A percentile compares a stretch with the other conserved stretches of the same genome.
Evolutionary conservation across 2,329 filamentous ascomycete species (phyloP).

Genomic region (Microcyclospora pomicola): DNA sequence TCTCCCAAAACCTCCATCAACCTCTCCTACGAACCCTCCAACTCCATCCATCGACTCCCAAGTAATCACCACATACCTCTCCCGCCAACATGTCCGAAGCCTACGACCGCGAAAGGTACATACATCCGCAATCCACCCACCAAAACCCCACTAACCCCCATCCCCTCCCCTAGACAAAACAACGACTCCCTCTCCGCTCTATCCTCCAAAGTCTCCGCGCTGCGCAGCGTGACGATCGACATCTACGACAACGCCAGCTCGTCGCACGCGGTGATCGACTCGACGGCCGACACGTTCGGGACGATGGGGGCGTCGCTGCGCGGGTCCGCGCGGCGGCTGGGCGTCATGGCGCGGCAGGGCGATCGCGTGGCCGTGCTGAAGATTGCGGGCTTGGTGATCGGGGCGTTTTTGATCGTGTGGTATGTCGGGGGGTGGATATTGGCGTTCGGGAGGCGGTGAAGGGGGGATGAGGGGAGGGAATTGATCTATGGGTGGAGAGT

Average conservation of each 20-base stretch:
- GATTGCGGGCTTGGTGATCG: slow-evolving; percentile 70
- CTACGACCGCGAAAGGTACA: slow-evolving; percentile 46
- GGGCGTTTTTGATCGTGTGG: slow-evolving; percentile 58
- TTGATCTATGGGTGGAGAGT: not conserved
- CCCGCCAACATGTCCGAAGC: slow-evolving; percentile 37
- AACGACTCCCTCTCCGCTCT: slow-evolving; percentile 88
- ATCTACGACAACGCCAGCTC: slow-evolving; percentile 93
- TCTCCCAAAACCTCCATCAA: no score
- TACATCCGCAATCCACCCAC: slow-evolving; percentile 1
- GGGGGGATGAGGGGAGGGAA: slow-evolving; percentile 1
- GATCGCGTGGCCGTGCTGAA: slow-evolving; percentile 88
- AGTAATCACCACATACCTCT: slow-evolving; percentile 2
- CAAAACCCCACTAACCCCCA: slow-evolving; percentile 1
- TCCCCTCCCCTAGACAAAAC: slow-evolving; percentile 52
- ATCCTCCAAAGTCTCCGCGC: slow-evolving; percentile 74
- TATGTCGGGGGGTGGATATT: slow-evolving; percentile 38
- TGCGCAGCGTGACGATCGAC: slow-evolving; percentile 88
- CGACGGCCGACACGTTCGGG: slow-evolving; percentile 80
- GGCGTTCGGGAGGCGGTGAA: slow-evolving; percentile 9
- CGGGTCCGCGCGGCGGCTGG: slow-evolving; percentile 67
- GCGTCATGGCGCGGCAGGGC: slow-evolving; percentile 78
- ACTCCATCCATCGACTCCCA: no score
- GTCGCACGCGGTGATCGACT: slow-evolving; percentile 68
- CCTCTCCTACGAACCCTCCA: no score
- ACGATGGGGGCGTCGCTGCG: slow-evolving; percentile 71